Conservation (phyloP, 192 early-diverging fungal genomes). For the Coemansia sp. region DNA sequence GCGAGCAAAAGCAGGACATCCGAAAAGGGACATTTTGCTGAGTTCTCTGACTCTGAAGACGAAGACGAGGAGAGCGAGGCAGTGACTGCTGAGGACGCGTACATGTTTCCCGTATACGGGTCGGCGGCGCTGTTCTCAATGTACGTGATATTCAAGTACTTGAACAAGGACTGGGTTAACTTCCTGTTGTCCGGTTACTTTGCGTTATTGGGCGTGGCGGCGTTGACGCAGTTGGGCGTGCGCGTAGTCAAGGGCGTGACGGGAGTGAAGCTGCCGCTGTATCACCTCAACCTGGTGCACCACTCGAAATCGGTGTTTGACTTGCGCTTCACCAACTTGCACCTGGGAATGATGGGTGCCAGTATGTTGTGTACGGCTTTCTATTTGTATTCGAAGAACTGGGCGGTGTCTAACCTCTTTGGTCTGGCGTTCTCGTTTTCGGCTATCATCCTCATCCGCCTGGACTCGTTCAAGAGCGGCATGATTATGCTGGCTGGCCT, state of each 20-base stretch:
- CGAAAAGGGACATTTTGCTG: slow-evolving; percentile 40
- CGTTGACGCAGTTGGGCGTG: slow-evolving; percentile 66
- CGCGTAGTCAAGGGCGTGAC: slow-evolving; percentile 52
- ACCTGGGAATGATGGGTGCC: slow-evolving; percentile 59
- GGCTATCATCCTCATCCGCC: slow-evolving; percentile 79
- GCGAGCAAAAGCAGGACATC: slow-evolving; percentile 33
- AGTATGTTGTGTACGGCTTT: slow-evolving; percentile 64
- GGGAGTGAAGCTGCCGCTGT: slow-evolving; percentile 65
- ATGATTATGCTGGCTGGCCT: slow-evolving; percentile 88
- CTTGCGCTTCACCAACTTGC: slow-evolving; percentile 64
- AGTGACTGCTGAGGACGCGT: slow-evolving; percentile 84
- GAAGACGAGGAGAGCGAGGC: slow-evolving; percentile 73
- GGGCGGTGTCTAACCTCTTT: slow-evolving; percentile 67
- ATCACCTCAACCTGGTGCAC: slow-evolving; percentile 64
- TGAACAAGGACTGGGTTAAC: slow-evolving; percentile 85
- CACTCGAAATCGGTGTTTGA: slow-evolving; percentile 19
- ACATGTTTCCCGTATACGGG: slow-evolving; percentile 91
- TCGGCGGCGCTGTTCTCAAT: slow-evolving; percentile 77
- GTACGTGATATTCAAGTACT: slow-evolving; percentile 84
- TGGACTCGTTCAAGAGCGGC: slow-evolving; percentile 97
- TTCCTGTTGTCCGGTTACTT: slow-evolving; percentile 83
- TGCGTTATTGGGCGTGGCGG: slow-evolving; percentile 76
- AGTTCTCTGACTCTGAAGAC: slow-evolving; percentile 63
- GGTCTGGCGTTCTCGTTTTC: slow-evolving; percentile 85
- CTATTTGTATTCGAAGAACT: slow-evolving; percentile 88